phyloP scores from a whole-genome alignment of 192 early-diverging fungal species.

The Kappamyces sp. region DNA sequence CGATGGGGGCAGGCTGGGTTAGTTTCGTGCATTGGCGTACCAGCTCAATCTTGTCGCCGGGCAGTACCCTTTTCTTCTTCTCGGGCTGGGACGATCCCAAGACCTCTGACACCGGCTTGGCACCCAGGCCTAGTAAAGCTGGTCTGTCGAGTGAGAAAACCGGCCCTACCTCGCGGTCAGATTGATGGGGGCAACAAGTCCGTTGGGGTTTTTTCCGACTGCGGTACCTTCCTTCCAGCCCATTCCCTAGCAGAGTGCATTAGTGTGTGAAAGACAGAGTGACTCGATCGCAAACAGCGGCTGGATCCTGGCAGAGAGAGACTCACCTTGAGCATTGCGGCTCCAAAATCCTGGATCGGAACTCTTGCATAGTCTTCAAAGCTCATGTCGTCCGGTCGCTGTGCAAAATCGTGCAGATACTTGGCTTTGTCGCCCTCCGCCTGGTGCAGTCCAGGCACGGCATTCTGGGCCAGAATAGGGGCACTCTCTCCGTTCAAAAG shows the following conservation, averaged over 20 bases:
- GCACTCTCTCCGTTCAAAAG: too few relatives aligned
- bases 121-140: slow-evolving; percentile 76
- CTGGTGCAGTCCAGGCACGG: too few relatives aligned
- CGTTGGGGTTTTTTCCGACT: slow-evolving; percentile 44
- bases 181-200: slow-evolving; percentile 20
- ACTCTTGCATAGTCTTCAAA: slow-evolving; percentile 73
- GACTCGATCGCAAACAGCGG: too few relatives aligned
- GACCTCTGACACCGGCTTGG: slow-evolving; percentile 50
- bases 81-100: slow-evolving; percentile 24
- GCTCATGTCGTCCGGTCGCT: slow-evolving; percentile 1
- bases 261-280: too few relatives aligned
- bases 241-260: slow-evolving; percentile 51
- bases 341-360: slow-evolving; percentile 85
- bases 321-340: slow-evolving; percentile 59
- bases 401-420: slow-evolving; percentile 2
- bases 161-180: slow-evolving; percentile 29
- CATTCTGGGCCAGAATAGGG: too few relatives aligned
- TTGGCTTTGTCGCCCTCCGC: slow-evolving; percentile 1
- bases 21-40: too few relatives aligned
- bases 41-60: slow-evolving; percentile 21
- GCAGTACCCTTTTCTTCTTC: slow-evolving; percentile 35
- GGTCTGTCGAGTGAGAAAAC: slow-evolving; percentile 33
- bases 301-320: too few relatives aligned
- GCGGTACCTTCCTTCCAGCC: slow-evolving; percentile 74
- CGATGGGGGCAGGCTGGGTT: too few relatives aligned